phyloP scores from a whole-genome alignment of 441 rosid species.

The Erysimum cheiri region DNA sequence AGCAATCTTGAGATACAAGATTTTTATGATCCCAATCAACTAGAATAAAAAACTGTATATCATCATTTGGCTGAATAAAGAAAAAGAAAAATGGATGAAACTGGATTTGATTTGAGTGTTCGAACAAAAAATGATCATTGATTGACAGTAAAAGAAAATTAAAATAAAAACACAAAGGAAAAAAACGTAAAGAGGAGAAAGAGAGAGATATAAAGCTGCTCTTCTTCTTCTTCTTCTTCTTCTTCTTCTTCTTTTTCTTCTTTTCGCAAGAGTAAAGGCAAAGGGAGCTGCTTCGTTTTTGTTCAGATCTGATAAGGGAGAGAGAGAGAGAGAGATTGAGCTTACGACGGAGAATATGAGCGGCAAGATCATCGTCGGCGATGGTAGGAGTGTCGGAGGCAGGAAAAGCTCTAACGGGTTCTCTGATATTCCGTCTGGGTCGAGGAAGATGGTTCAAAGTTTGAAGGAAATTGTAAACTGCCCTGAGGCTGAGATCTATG shows the following conservation, averaged over 20 bases:
- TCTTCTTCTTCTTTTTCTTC: background rate
- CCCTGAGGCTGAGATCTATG: constrained; percentile 92
- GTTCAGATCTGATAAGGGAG: constrained; percentile 54
- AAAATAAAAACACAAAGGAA: too few relatives aligned
- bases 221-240: background rate
- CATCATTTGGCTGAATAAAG: too few relatives aligned
- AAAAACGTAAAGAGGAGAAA: too few relatives aligned
- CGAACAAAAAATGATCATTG: too few relatives aligned
- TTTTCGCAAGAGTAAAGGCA: background rate
- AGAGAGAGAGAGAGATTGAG: constrained; percentile 28
- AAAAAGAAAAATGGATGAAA: too few relatives aligned
- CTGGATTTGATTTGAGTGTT: too few relatives aligned
- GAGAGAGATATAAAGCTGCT: too few relatives aligned
- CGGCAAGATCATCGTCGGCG: constrained; percentile 52
- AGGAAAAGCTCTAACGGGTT: constrained; percentile 66
- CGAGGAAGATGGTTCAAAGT: constrained; percentile 89
- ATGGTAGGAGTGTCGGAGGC: constrained; percentile 48
- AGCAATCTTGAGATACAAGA: too few relatives aligned
- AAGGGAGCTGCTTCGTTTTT: background rate
- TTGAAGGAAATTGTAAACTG: constrained; percentile 93
- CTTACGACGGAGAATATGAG: constrained; percentile 50
- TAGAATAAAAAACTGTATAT: too few relatives aligned
- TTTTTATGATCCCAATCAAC: too few relatives aligned
- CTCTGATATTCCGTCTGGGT: constrained; percentile 69
- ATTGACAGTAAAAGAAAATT: too few relatives aligned